Base-by-base conservation (phyloP, 108 stramenopile species). In the Cyclotella sp. region DNA sequence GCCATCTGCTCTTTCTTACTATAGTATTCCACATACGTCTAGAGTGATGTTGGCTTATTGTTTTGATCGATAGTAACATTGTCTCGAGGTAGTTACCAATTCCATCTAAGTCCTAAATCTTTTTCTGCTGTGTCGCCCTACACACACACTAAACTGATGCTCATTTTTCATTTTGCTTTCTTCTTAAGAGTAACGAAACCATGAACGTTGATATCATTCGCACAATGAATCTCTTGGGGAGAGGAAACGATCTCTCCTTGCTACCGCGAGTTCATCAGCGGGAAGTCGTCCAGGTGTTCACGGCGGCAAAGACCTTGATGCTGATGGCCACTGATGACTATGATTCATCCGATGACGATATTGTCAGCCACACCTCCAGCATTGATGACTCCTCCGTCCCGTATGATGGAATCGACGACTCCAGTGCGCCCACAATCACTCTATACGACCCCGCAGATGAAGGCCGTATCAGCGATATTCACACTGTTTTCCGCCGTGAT, bases 361-460 rank as follows among this genome's bases (percentile, higher is more conserved):
- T 13, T 39, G 8, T 16, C 29, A 61, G 18, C 60, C 60, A 30
- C 15, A n/a, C 30, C 55, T 26, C 24, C 22, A 57, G 55, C 55
- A 21, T 6, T 24, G 55, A 26, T 12, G 55, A 57, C 11, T 2
- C 34, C 12, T n/a, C 60, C 30, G 60, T 9, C 14, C 29, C 30
- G 29, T 34, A 39, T 57, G 55, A 57, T 2, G 55, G 24, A 21
- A 57, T 57, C 24, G 55, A 57, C 8, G 55, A 57, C 24, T 26
- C 55, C 22, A 29, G 4, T 16, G 30, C 34, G 30, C 30, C 11
- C 12, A 39, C 34, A 6, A 12, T 61, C 0, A 61, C 60, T 14
- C 67, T 68, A 22, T 53, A 68, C 67, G 42, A 68, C 30, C 30
- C 40, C n/a, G 51, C 40, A 0, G 67, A 68, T 49, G 67, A 52